These are phyloP conservation scores for Leucosporidium yakuticum DNA, from an alignment of 768 basidiomycete species.

Conservation along the genomic window DNA sequence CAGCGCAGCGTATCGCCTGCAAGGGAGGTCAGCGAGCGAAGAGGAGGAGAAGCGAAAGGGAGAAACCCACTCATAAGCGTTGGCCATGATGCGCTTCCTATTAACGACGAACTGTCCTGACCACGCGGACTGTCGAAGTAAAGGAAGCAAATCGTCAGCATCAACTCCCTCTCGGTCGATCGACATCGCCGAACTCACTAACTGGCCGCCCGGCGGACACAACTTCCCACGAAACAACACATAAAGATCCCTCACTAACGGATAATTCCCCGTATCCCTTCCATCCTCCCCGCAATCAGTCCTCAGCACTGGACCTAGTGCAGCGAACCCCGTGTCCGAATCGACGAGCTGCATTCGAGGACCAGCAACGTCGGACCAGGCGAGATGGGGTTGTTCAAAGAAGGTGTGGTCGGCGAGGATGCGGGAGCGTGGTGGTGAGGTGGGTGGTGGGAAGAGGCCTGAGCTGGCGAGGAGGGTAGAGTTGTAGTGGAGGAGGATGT, in stretches of 20 bases:
- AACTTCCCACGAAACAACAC: constrained; percentile 37
- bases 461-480: neutral
- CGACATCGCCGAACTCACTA: neutral
- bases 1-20: constrained; percentile 28
- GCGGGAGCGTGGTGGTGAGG: neutral
- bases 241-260: constrained; percentile 39
- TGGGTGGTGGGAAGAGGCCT: constrained; percentile 8
- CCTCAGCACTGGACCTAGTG: constrained; percentile 40
- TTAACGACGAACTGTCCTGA: constrained; percentile 42
- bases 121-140: constrained; percentile 39
- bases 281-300: constrained; percentile 37
- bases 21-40: too few relatives aligned
- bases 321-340: constrained; percentile 39
- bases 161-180: too few relatives aligned
- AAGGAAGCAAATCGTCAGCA: neutral
- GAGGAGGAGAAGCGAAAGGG: too few relatives aligned
- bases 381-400: constrained; percentile 43
- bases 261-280: constrained; percentile 5
- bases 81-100: constrained; percentile 37
- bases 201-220: constrained; percentile 36
- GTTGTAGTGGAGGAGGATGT: constrained; percentile 41
- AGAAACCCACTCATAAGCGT: constrained; percentile 15
- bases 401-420: constrained; percentile 40
- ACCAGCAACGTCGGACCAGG: constrained; percentile 39
- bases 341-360: constrained; percentile 37